Percentiles rank a stretch among this genome's conserved stretches.
These are phyloP conservation scores for Musa balbisiana DNA, from an alignment of 202 grass and related monocot species.

Conservation along the genomic window DNA sequence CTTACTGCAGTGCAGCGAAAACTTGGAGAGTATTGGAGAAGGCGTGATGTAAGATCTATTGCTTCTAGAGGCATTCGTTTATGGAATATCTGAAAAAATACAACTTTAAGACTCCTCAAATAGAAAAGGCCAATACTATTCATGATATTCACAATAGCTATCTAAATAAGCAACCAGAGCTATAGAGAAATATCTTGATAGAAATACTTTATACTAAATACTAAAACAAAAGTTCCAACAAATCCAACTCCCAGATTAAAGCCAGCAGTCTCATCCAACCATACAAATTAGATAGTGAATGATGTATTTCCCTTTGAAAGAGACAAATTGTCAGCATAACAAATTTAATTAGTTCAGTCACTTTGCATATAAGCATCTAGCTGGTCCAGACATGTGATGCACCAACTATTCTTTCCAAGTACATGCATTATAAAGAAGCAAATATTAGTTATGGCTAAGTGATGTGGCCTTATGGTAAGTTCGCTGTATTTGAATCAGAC, in stretches of 20 bases:
- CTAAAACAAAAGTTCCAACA: background rate
- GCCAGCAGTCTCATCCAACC: background rate
- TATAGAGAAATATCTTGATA: background rate
- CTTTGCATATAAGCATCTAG: too few species aligned
- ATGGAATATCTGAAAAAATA: conserved; percentile 53
- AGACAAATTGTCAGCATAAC: too few species aligned
- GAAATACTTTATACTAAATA: background rate
- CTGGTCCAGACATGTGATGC: too few species aligned
- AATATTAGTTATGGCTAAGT: too few species aligned
- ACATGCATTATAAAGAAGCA: too few species aligned
- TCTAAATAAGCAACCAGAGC: background rate
- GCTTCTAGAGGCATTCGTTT: conserved; percentile 74
- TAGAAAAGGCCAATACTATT: background rate
- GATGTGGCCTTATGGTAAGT: too few species aligned
- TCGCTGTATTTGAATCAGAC: too few species aligned
- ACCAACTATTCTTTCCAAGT: too few species aligned
- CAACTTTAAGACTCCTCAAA: background rate
- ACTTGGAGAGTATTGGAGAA: conserved; percentile 73
- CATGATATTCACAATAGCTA: background rate
- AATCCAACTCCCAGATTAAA: background rate
- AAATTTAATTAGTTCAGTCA: too few species aligned
- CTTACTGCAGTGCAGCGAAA: conserved; percentile 63
- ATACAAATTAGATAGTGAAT: too few species aligned
- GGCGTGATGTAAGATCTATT: conserved; percentile 65
- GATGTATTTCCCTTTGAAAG: too few species aligned